Evolutionary conservation across 2,329 filamentous ascomycete species (phyloP).

Genomic region (Pleoardoris graminearum): DNA sequence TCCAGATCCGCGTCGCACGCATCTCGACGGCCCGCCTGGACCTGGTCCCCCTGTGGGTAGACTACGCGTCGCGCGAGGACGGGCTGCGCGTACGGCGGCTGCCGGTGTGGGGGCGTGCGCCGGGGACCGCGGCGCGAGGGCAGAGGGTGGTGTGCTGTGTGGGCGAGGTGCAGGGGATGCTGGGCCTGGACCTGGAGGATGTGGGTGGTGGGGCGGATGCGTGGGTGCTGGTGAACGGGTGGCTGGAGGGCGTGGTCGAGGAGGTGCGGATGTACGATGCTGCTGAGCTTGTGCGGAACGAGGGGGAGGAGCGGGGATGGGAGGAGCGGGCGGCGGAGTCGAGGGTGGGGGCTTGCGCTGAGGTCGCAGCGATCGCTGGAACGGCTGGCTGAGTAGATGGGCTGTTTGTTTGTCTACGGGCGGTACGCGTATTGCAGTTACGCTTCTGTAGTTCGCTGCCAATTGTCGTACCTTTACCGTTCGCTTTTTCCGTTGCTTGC

Average conservation of each 20-base stretch:
- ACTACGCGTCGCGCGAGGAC: neutral
- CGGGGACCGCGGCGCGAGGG: neutral
- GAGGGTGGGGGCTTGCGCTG: neutral
- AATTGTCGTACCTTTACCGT: too few species aligned
- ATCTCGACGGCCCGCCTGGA: neutral
- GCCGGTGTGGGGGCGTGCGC: neutral
- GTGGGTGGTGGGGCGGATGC: neutral
- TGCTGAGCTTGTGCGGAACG: neutral
- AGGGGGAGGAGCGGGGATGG: neutral
- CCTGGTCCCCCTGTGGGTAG: neutral
- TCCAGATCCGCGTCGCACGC: neutral
- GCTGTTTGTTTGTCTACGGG: neutral
- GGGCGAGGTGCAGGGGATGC: neutral
- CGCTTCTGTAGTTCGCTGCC: too few species aligned
- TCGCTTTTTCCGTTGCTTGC: neutral
- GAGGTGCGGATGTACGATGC: neutral
- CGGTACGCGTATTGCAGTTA: neutral
- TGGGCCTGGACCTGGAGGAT: neutral
- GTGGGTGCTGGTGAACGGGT: neutral
- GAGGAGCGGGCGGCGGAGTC: neutral
- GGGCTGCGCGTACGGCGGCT: neutral
- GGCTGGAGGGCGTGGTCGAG: neutral
- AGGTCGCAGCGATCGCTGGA: neutral
- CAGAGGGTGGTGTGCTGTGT: neutral
- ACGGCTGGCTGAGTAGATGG: neutral